These are phyloP conservation scores for Pseudozyma thailandica DNA, from an alignment of 1,284 basidiomycete genomes.

Conservation along the genomic window DNA sequence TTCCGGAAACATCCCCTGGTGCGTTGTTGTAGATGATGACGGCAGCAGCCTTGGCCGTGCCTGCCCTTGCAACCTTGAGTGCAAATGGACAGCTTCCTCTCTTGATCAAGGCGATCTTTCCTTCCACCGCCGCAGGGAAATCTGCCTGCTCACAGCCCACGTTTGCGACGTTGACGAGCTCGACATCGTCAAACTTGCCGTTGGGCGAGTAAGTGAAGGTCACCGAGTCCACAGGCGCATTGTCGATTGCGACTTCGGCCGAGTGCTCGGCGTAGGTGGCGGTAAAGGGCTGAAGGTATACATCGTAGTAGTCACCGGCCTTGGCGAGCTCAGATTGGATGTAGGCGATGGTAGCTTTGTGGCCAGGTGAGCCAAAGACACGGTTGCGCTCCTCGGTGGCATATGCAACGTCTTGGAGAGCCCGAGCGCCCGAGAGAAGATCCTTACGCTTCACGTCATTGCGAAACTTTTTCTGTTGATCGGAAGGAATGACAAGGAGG, in stretches of 20 bases:
- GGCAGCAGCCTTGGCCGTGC: conserved; percentile 31
- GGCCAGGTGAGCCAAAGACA: conserved; percentile 37
- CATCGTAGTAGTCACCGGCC: conserved; percentile 32
- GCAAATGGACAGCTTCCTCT: conserved; percentile 28
- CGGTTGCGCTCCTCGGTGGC: conserved; percentile 30
- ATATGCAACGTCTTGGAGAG: conserved; percentile 28
- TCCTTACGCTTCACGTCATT: conserved; percentile 33
- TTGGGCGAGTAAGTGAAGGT: conserved; percentile 40
- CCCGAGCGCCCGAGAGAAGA: conserved; percentile 15
- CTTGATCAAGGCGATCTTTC: conserved; percentile 40
- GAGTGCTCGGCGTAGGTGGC: conserved; percentile 34
- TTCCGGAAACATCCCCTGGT: conserved; percentile 24
- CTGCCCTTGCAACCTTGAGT: conserved; percentile 28
- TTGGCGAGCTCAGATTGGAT: conserved; percentile 22
- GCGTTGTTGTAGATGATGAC: conserved; percentile 39
- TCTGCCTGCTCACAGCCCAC: conserved; percentile 34
- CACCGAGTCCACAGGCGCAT: conserved; percentile 11
- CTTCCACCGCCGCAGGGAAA: conserved; percentile 21
- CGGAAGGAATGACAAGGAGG: too few relatives aligned
- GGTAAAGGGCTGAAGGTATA: conserved; percentile 38
- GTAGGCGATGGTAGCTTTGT: conserved; percentile 37
- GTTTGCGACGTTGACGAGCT: conserved; percentile 31
- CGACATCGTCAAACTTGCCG: conserved; percentile 22
- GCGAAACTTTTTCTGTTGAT: conserved; percentile 24
- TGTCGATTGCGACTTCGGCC: conserved; percentile 30